Conservation (phyloP, 257 asterid species). For the Przewalskia tangutica region DNA sequence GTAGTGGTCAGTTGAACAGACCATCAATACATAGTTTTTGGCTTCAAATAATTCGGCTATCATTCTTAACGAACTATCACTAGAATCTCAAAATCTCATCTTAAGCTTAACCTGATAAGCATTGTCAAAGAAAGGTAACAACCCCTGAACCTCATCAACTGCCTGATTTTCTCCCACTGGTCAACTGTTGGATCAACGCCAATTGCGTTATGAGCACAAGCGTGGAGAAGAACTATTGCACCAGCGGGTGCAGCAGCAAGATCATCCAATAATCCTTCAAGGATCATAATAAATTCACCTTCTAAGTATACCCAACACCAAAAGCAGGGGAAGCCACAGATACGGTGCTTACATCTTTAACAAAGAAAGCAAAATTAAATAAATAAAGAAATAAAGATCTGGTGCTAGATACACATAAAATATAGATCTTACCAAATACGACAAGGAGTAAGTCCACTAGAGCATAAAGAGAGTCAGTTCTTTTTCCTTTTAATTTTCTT, state of each 20-base stretch:
- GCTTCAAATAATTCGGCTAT: neutral
- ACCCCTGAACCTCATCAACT: slow-evolving; percentile 57
- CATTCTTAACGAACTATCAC: neutral
- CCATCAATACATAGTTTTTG: neutral
- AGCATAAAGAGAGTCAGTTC: neutral
- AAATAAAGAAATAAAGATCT: neutral
- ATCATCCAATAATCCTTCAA: slow-evolving; percentile 61
- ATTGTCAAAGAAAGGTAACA: slow-evolving; percentile 79
- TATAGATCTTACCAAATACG: neutral
- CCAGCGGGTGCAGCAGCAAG: slow-evolving; percentile 60
- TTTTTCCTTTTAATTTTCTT: too few relatives aligned
- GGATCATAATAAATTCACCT: neutral
- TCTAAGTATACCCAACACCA: neutral
- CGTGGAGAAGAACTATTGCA: slow-evolving; percentile 79
- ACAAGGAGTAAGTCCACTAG: neutral
- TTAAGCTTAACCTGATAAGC: slow-evolving; percentile 59
- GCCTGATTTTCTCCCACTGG: slow-evolving; percentile 78
- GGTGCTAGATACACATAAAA: neutral
- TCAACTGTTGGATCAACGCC: slow-evolving; percentile 80
- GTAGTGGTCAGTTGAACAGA: neutral
- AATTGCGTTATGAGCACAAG: slow-evolving; percentile 91
- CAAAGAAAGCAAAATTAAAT: neutral
- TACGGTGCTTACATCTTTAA: neutral
- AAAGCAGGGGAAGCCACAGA: neutral
- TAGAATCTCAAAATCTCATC: neutral